A percentile compares a stretch with the other conserved stretches of the same genome.
These are phyloP conservation scores for Stropharia rugosoannulata DNA, from an alignment of 768 basidiomycete genomes.

Conservation along the genomic window DNA sequence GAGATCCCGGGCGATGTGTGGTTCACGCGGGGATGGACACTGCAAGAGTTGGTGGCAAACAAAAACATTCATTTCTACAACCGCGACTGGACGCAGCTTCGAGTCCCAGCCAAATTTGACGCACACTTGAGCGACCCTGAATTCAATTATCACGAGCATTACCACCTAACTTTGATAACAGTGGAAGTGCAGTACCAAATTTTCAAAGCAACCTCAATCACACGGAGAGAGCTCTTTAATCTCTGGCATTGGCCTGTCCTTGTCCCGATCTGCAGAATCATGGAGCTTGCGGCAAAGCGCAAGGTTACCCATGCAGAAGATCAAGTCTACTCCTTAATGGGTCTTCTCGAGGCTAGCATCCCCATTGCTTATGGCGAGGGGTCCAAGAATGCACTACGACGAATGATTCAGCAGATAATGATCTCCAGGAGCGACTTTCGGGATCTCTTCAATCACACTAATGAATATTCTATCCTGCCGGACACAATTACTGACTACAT, in stretches of 20 bases:
- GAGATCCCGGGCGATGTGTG: neutral
- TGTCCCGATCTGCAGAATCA: neutral
- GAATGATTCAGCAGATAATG: neutral
- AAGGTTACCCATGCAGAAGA: slow-evolving; percentile 1
- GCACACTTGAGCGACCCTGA: too few species aligned
- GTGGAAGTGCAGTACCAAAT: neutral
- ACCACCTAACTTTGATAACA: too few species aligned
- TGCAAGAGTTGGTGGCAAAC: slow-evolving; percentile 1
- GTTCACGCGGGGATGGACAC: slow-evolving; percentile 4
- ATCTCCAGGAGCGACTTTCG: neutral
- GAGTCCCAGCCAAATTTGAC: neutral
- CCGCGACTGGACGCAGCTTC: neutral
- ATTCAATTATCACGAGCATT: too few species aligned
- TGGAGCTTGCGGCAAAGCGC: neutral
- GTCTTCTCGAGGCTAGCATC: neutral
- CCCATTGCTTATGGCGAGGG: slow-evolving; percentile 1
- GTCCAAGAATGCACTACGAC: neutral
- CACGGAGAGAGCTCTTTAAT: neutral
- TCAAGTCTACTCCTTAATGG: neutral
- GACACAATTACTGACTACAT: neutral
- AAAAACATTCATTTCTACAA: neutral
- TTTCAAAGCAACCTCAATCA: neutral
- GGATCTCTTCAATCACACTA: neutral
- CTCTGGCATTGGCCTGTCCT: too few species aligned
- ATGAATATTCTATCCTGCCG: neutral